A percentile compares a stretch with the other conserved stretches of the same genome.
Evolutionary conservation across 352 stramenopile species (phyloP).

Genomic region (Salisapilia sapeloensis): DNA sequence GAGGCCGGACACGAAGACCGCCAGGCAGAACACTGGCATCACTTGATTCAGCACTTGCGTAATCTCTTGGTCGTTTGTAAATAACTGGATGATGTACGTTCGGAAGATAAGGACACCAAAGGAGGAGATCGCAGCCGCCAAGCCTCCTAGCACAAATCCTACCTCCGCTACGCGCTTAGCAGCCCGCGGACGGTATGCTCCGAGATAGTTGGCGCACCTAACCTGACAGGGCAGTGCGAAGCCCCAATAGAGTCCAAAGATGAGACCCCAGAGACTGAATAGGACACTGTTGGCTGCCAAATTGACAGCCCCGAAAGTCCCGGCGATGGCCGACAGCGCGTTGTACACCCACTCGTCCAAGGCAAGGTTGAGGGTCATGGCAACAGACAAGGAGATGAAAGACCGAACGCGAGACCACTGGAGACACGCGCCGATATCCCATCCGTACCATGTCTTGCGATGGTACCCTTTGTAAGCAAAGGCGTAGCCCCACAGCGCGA

Average conservation of each 20-base stretch:
- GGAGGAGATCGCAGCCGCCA: conserved; percentile 32
- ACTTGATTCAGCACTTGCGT: conserved; percentile 23
- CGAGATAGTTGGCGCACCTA: conserved; percentile 53
- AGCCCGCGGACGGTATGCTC: conserved; percentile 32
- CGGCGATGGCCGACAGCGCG: conserved; percentile 49
- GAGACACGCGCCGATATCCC: conserved; percentile 27
- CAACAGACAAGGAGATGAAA: conserved; percentile 43
- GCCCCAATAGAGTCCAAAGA: conserved; percentile 75
- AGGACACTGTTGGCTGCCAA: conserved; percentile 68
- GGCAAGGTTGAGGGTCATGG: conserved; percentile 63
- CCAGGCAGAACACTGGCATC: conserved; percentile 51
- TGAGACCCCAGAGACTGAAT: conserved; percentile 67
- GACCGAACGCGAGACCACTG: conserved; percentile 42
- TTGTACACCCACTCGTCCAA: conserved; percentile 76
- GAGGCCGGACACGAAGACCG: conserved; percentile 54
- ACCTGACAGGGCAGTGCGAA: conserved; percentile 70
- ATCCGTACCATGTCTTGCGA: conserved; percentile 63
- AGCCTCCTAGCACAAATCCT: conserved; percentile 40
- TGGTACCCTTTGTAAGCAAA: conserved; percentile 74
- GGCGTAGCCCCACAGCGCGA: conserved; percentile 44
- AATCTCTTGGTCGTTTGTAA: conserved; percentile 46
- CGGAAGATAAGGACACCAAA: conserved; percentile 30
- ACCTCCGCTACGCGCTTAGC: conserved; percentile 39
- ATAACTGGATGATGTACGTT: conserved; percentile 24
- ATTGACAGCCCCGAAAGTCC: conserved; percentile 32